Evolutionary conservation across 176 grass and related monocot genomes (phyloP).

Genomic region (Bonia amplexicaulis): DNA sequence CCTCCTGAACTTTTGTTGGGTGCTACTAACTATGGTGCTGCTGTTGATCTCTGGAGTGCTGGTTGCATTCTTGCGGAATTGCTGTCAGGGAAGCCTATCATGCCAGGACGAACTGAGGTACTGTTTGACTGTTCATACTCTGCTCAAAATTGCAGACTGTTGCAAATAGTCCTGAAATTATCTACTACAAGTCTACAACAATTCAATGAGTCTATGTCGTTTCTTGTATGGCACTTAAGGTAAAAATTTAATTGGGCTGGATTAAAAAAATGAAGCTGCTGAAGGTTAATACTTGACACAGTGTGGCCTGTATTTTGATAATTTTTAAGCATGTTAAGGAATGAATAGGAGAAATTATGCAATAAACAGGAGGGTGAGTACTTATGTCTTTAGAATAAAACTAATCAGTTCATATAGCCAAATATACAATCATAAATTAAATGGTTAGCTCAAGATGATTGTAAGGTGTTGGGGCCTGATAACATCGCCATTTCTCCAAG

Average conservation of each 20-base stretch:
- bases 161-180: slow-evolving; percentile 4
- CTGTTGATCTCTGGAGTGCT: slow-evolving; percentile 94
- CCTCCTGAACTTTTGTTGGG: slow-evolving; percentile 96
- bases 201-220: not conserved
- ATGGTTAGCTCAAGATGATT: not conserved
- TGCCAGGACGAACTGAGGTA: slow-evolving; percentile 99
- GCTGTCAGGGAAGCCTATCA: slow-evolving; percentile 92
- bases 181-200: not conserved
- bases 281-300: not conserved
- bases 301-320: slow-evolving; percentile 3
- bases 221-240: not conserved
- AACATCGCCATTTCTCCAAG: too few species aligned
- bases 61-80: slow-evolving; percentile 97
- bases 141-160: not conserved
- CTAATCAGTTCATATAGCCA: not conserved
- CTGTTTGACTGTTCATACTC: not conserved
- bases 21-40: slow-evolving; percentile 78
- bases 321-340: not conserved
- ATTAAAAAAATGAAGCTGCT: not conserved
- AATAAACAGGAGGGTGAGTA: not conserved
- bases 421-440: not conserved
- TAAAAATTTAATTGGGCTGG: slow-evolving; percentile 13
- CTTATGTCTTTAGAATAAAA: not conserved
- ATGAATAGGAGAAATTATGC: not conserved
- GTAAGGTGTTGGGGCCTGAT: too few species aligned